These are phyloP conservation scores for Aspergillus sclerotiicarbonarius DNA, from an alignment of 495 filamentous ascomycete species.

Conservation along the genomic window DNA sequence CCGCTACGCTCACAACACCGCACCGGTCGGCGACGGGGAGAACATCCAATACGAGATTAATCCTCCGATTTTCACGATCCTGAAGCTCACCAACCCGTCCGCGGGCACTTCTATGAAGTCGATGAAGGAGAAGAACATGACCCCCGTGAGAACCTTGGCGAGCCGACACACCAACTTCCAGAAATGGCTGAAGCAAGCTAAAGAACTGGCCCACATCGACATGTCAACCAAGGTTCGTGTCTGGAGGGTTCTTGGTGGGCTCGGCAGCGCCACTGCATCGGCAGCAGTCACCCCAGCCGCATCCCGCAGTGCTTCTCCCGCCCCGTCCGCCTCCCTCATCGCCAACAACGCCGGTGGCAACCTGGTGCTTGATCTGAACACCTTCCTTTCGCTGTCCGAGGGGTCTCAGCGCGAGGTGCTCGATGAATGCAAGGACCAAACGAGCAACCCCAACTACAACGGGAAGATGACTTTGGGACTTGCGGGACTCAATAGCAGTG, in stretches of 20 bases:
- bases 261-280: constrained; percentile 41
- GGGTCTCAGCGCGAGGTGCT: constrained; percentile 69
- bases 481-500: constrained; percentile 63
- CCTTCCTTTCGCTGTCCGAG: constrained; percentile 66
- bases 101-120: constrained; percentile 56
- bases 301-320: constrained; percentile 55
- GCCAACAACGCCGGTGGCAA: constrained; percentile 58
- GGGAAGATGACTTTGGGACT: constrained; percentile 60
- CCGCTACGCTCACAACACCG: constrained; percentile 75
- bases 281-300: constrained; percentile 57
- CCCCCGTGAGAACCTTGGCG: constrained; percentile 61
- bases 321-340: constrained; percentile 37
- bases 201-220: constrained; percentile 61
- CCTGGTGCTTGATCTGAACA: constrained; percentile 68
- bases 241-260: constrained; percentile 65
- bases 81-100: constrained; percentile 65
- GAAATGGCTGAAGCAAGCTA: constrained; percentile 71
- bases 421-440: constrained; percentile 65
- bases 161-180: constrained; percentile 66
- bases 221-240: constrained; percentile 70
- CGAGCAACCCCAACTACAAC: constrained; percentile 74
- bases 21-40: constrained; percentile 48
- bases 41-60: constrained; percentile 82
- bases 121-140: constrained; percentile 57
- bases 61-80: constrained; percentile 82